Percentiles rank a stretch among this genome's conserved stretches.
These are phyloP conservation scores for Candida hungchunana DNA, from an alignment of 805 yeast species.

Conservation along the genomic window DNA sequence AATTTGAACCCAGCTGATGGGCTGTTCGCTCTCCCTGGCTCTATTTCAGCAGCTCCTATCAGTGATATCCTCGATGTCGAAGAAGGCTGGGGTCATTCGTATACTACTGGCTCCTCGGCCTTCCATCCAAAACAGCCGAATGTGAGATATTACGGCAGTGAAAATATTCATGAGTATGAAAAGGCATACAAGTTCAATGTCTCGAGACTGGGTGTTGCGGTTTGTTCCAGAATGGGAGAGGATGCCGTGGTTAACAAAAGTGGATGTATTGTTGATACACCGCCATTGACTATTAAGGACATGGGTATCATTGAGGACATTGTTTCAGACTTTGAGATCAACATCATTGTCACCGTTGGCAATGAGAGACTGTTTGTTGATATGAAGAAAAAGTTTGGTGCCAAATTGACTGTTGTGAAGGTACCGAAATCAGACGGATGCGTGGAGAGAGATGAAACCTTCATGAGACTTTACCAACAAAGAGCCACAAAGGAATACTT, in stretches of 20 bases:
- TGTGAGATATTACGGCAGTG: conserved; percentile 77
- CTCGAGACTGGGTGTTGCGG: conserved; percentile 30
- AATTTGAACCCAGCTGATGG: conserved; percentile 76
- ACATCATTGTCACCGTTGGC: conserved; percentile 66
- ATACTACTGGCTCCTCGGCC: conserved; percentile 69
- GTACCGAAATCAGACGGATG: conserved; percentile 74
- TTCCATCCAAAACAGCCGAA: conserved; percentile 87
- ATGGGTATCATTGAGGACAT: conserved; percentile 49
- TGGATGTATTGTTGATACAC: conserved; percentile 74
- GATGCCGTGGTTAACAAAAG: conserved; percentile 42
- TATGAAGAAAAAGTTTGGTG: conserved; percentile 46
- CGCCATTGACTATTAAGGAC: conserved; percentile 52
- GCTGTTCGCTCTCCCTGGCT: conserved; percentile 75
- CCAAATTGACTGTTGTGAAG: conserved; percentile 42
- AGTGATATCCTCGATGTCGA: conserved; percentile 79
- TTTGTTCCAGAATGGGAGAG: conserved; percentile 42
- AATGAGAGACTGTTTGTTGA: conserved; percentile 67
- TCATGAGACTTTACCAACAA: conserved; percentile 67
- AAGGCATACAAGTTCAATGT: conserved; percentile 25
- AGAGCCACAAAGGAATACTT: conserved; percentile 81
- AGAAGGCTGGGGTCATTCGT: conserved; percentile 71
- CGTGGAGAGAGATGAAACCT: conserved; percentile 68
- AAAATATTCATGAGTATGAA: conserved; percentile 49
- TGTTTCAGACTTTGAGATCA: conserved; percentile 54
- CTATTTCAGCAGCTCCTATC: conserved; percentile 76